Evolutionary conservation across 73 alveolate species (phyloP).

Genomic region (Effrenium voratum): DNA sequence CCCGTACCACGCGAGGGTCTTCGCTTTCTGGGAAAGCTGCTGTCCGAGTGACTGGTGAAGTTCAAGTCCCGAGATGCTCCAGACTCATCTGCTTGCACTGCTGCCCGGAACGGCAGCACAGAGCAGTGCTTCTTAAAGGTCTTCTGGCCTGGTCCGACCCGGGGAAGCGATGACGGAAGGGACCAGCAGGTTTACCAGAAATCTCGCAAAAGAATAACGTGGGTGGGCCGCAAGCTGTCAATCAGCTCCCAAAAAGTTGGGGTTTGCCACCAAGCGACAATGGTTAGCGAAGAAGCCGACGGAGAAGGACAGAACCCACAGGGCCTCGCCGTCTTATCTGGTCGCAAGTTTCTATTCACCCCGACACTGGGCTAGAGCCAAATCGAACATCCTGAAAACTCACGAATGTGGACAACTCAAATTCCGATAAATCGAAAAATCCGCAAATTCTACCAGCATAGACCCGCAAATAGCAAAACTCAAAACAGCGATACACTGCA

Average conservation of each 20-base stretch:
- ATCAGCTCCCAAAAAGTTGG: neutral
- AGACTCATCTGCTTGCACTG: constrained; percentile 52
- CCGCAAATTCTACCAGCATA: too few species aligned
- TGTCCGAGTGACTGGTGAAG: too few species aligned
- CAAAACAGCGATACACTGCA: too few species aligned
- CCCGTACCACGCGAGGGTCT: too few species aligned
- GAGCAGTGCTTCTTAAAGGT: constrained; percentile 47
- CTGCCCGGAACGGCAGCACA: constrained; percentile 47
- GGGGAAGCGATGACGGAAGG: neutral
- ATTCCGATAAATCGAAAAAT: too few species aligned
- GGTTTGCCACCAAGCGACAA: neutral
- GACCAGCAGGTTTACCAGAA: neutral
- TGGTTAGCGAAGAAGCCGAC: constrained; percentile 27
- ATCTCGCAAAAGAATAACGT: neutral
- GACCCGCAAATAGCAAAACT: too few species aligned
- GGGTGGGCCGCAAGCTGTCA: neutral
- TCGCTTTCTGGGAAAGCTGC: too few species aligned
- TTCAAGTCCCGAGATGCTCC: too few species aligned
- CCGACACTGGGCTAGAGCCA: too few species aligned
- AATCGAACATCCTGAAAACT: too few species aligned
- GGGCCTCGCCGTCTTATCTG: constrained; percentile 12
- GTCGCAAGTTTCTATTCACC: too few species aligned
- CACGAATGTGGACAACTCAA: too few species aligned
- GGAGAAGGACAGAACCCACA: constrained; percentile 56
- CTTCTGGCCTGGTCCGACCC: neutral